Evolutionary conservation across 305 asterid genomes (phyloP), one percentile per base, ranked within the genome.

Genomic region (Coffea humblotiana): DNA sequence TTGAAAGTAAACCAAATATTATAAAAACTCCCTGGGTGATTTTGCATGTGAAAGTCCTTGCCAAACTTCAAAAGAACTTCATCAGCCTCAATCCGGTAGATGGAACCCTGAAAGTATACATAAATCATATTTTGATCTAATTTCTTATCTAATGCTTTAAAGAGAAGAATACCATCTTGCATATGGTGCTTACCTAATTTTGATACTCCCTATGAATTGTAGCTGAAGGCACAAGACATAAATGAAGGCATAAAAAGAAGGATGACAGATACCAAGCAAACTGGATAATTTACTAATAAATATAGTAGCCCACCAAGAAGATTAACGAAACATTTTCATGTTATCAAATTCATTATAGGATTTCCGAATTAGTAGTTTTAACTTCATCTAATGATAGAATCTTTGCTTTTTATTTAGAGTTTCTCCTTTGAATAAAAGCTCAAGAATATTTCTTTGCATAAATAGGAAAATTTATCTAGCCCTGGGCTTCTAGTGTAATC

Each of bases 81-180:
- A 66, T 78, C 75, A 67, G 81, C 48, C 52, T 68, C 81, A 67
- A 78, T 13, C 8, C 64, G 66, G 61, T 51, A 61, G 66, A 78
- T 78, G 54, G n/a, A 52, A 0, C 81, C 81, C 81, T 78, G 81
- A 6, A 43, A 45, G 45, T 71, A 16, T 12, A 35, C 23, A 48
- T 37, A 11, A 35, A 0, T 67, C 47, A 67, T 32, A 32, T 29
- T 14, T 67, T 4, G 2, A 32, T 65, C 1, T 65, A 27, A 19
- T 65, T 27, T 15, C 16, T 63, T 25, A n/a, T 63, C 68, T 0
- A 63, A 63, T 63, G 68, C 8, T 52, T 63, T 32, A 16, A 63
- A 52, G 11, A n/a, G 35, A 8, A 63, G n/a, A 11, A 63, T 4
- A 29, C 18, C 0, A 16, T 56, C 1, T 56, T 4, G 8, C 6